Conservation (phyloP, 2,329 filamentous ascomycete genomes). For the Ascochyta rabiei region DNA sequence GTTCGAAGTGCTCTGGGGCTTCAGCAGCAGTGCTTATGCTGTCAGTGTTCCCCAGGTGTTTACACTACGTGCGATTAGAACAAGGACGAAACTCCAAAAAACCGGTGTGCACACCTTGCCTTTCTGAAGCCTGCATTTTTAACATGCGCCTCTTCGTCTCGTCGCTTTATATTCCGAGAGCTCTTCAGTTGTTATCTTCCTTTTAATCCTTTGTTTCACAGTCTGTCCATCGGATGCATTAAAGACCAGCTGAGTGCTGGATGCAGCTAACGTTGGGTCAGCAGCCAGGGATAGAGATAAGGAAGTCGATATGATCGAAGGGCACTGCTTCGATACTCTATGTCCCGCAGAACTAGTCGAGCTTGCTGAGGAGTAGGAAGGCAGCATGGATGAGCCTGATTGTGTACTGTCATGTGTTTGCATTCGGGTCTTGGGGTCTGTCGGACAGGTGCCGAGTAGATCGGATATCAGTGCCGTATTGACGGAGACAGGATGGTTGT, state of each 20-base stretch:
- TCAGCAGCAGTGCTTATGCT: no score
- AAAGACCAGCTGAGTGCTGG: conserved; percentile 32
- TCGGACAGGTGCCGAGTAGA: not conserved
- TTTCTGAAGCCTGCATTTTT: conserved; percentile 34
- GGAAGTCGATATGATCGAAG: not conserved
- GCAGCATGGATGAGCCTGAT: no score
- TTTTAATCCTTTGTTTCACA: conserved; percentile 31
- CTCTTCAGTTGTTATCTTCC: conserved; percentile 37
- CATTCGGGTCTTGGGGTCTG: not conserved
- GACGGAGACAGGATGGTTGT: not conserved
- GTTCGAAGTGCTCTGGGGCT: no score
- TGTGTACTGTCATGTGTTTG: not conserved
- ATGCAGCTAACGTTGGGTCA: not conserved
- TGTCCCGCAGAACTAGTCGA: not conserved
- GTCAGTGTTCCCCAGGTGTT: conserved; percentile 1
- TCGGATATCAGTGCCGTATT: not conserved
- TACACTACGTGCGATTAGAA: conserved; percentile 18
- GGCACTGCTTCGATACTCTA: not conserved
- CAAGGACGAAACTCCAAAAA: not conserved
- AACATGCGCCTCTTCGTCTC: conserved; percentile 36
- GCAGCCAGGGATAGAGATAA: not conserved
- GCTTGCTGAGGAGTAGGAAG: not conserved
- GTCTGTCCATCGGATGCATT: conserved; percentile 27
- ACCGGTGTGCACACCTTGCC: conserved; percentile 24
- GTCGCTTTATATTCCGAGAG: conserved; percentile 32